A percentile compares a stretch with the other conserved stretches of the same genome.
Conservation (phyloP, 2,329 filamentous ascomycete genomes). For the Paecilomyces fulvus region DNA sequence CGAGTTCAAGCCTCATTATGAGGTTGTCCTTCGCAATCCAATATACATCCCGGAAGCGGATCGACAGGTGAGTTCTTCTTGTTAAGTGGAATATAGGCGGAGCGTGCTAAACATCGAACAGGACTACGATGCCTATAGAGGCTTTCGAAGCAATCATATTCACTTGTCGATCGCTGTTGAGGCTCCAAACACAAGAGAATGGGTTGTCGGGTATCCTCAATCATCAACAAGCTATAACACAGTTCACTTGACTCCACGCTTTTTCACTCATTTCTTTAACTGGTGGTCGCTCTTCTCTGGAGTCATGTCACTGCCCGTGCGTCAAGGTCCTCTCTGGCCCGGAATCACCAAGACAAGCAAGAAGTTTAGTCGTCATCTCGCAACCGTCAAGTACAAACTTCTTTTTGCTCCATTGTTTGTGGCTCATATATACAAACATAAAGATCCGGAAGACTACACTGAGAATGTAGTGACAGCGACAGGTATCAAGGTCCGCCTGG, state of each 20-base stretch:
- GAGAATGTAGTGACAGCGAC: slow-evolving; percentile 79
- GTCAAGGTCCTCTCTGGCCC: slow-evolving; percentile 85
- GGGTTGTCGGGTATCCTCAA: slow-evolving; percentile 66
- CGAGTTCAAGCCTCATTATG: slow-evolving; percentile 84
- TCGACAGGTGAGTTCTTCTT: slow-evolving; percentile 35
- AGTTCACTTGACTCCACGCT: slow-evolving; percentile 84
- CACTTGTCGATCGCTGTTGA: slow-evolving; percentile 88
- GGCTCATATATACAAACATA: slow-evolving; percentile 97
- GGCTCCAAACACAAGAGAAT: slow-evolving; percentile 78
- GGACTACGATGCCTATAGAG: slow-evolving; percentile 83
- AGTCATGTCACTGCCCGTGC: slow-evolving; percentile 86
- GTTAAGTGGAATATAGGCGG: neutral
- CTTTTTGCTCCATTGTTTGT: slow-evolving; percentile 87
- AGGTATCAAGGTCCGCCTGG: slow-evolving; percentile 89
- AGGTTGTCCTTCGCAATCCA: slow-evolving; percentile 77
- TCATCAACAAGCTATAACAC: slow-evolving; percentile 91
- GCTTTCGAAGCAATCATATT: slow-evolving; percentile 95
- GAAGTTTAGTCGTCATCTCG: slow-evolving; percentile 92
- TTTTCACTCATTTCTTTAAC: slow-evolving; percentile 96
- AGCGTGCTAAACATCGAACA: slow-evolving; percentile 21
- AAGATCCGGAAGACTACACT: slow-evolving; percentile 78
- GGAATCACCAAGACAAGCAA: slow-evolving; percentile 94
- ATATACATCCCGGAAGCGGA: slow-evolving; percentile 55
- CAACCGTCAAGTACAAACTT: slow-evolving; percentile 97
- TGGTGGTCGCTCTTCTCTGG: slow-evolving; percentile 98